A percentile compares a stretch with the other conserved stretches of the same genome.
phyloP scores from a whole-genome alignment of 768 basidiomycete genomes.

The Phylloporus sp. region DNA sequence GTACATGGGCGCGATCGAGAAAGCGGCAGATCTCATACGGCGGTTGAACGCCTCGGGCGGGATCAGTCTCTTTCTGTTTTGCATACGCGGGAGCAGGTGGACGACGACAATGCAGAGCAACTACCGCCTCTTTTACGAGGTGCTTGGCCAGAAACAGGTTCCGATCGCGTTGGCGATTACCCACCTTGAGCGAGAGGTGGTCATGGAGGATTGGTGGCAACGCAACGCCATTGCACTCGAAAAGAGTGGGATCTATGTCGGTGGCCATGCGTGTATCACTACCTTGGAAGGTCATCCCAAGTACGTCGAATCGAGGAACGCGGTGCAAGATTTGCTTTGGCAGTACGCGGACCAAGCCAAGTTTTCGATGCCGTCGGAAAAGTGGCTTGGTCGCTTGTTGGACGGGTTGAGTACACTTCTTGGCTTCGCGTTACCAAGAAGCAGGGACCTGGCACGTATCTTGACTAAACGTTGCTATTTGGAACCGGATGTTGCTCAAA shows the following conservation, averaged over 20 bases:
- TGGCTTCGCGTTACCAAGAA: slow-evolving; percentile 17
- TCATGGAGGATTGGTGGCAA: slow-evolving; percentile 1
- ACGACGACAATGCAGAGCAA: no score
- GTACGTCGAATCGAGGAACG: slow-evolving; percentile 17
- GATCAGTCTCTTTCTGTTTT: slow-evolving; percentile 31
- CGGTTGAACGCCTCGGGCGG: slow-evolving; percentile 25
- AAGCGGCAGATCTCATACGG: slow-evolving; percentile 29
- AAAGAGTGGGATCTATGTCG: slow-evolving; percentile 13
- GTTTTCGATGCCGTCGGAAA: slow-evolving; percentile 21
- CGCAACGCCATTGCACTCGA: slow-evolving; percentile 20
- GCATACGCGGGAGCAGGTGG: slow-evolving; percentile 28
- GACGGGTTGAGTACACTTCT: slow-evolving; percentile 17
- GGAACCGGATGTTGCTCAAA: slow-evolving; percentile 19
- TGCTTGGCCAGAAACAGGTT: background rate
- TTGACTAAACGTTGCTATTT: slow-evolving; percentile 24
- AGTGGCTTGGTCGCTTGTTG: slow-evolving; percentile 19
- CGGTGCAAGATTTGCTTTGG: slow-evolving; percentile 20
- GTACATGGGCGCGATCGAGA: slow-evolving; percentile 27
- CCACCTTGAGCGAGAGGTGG: background rate
- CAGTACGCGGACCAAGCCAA: slow-evolving; percentile 21
- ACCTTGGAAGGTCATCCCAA: slow-evolving; percentile 18
- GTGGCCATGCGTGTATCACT: slow-evolving; percentile 28
- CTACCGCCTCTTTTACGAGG: slow-evolving; percentile 1
- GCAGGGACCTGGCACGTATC: slow-evolving; percentile 17
- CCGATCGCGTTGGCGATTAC: slow-evolving; percentile 2